These are phyloP conservation scores for Mycena vulgaris DNA, from an alignment of 768 basidiomycete species.

Conservation along the genomic window DNA sequence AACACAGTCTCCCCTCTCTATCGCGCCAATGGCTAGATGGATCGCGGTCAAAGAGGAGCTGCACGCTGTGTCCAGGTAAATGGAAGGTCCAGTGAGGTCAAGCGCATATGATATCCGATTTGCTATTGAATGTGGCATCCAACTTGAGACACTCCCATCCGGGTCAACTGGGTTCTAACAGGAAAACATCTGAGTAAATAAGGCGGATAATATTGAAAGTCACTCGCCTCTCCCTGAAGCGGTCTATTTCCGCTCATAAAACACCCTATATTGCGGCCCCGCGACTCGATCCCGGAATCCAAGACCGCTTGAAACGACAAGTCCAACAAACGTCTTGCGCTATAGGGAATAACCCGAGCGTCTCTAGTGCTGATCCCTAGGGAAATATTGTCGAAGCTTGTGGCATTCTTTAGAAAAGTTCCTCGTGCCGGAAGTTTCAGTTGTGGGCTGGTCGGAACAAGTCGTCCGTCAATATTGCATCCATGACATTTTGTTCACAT, in stretches of 20 bases:
- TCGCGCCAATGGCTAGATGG: slow-evolving; percentile 56
- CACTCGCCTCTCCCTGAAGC: neutral
- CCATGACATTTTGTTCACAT: neutral
- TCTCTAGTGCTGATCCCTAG: slow-evolving; percentile 29
- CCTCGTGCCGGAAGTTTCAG: slow-evolving; percentile 26
- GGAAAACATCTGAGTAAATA: neutral
- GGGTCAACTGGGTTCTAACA: slow-evolving; percentile 8
- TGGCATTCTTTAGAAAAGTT: slow-evolving; percentile 21
- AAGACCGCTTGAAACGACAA: slow-evolving; percentile 26
- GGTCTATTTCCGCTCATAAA: slow-evolving; percentile 27
- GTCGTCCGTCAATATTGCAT: slow-evolving; percentile 1
- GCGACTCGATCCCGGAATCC: slow-evolving; percentile 32
- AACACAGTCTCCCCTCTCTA: slow-evolving; percentile 54
- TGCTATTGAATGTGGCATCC: slow-evolving; percentile 45
- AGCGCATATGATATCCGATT: slow-evolving; percentile 51
- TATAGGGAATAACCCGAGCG: slow-evolving; percentile 26
- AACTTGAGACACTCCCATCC: slow-evolving; percentile 30
- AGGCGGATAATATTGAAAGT: neutral
- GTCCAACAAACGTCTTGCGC: slow-evolving; percentile 28
- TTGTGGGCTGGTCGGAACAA: neutral
- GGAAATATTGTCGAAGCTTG: slow-evolving; percentile 29
- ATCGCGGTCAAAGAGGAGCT: slow-evolving; percentile 55
- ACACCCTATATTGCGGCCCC: slow-evolving; percentile 28
- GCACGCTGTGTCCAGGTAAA: slow-evolving; percentile 57
- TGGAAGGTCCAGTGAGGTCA: slow-evolving; percentile 50